Evolutionary conservation across 1,284 basidiomycete species (phyloP).

Genomic region (Ustilago trichophora): DNA sequence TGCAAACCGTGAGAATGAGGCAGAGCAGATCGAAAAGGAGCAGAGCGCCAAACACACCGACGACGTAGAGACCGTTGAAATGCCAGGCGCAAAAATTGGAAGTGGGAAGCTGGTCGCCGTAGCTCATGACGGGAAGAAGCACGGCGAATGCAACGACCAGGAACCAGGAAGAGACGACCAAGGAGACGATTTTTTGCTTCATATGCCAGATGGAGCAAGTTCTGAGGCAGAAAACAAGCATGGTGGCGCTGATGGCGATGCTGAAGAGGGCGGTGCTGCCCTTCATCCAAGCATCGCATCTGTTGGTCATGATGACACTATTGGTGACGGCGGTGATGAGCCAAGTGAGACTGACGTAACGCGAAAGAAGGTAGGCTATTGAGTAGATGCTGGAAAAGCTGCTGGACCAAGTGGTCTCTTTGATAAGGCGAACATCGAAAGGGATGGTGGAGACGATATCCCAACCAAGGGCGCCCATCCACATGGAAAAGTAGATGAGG

Average conservation of each 20-base stretch:
- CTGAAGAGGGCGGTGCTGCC: constrained; percentile 45
- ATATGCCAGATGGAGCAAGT: constrained; percentile 57
- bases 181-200: constrained; percentile 32
- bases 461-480: constrained; percentile 60
- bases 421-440: constrained; percentile 49
- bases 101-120: constrained; percentile 28
- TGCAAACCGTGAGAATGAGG: constrained; percentile 49
- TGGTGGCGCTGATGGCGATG: constrained; percentile 49
- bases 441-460: constrained; percentile 52
- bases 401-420: constrained; percentile 50
- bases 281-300: constrained; percentile 41
- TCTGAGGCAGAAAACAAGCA: constrained; percentile 54
- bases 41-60: constrained; percentile 43
- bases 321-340: constrained; percentile 45
- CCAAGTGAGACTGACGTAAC: constrained; percentile 55
- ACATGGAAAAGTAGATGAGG: constrained; percentile 56
- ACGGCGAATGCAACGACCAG: constrained; percentile 42
- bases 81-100: constrained; percentile 52
- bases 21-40: constrained; percentile 49
- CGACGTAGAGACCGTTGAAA: constrained; percentile 38
- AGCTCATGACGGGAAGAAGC: constrained; percentile 40
- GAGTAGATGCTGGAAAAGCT: constrained; percentile 50
- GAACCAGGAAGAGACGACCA: constrained; percentile 49
- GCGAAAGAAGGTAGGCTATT: constrained; percentile 50
- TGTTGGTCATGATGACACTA: constrained; percentile 43